Evolutionary conservation across 2,329 filamentous ascomycete species (phyloP), one percentile per base, ranked within the genome.

Genomic region (Didymosphaeria variabile): DNA sequence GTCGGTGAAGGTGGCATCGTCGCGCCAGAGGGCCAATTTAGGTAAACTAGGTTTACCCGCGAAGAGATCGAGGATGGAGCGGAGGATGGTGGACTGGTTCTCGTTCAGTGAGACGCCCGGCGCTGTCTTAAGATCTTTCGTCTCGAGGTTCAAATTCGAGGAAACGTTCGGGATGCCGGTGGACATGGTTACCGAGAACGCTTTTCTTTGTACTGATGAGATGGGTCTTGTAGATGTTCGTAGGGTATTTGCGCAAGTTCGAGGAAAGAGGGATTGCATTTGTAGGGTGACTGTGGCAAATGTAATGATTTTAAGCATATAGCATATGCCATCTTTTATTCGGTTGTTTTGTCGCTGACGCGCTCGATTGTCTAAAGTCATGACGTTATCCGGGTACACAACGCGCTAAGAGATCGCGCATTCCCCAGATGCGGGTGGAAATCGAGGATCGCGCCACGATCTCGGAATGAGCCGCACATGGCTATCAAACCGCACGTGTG

Each of bases 11-110:
- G 80, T 82, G 8, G 82, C 87, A 40, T 85, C 81, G 60, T 85
- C 85, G 52, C 79, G 80, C 88, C 87, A 90, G 26, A 90, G 80
- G 15, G 80, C 77, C 49, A 90, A 81, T 71, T 89, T 88, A 44
- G 82, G 81, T 2, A 88, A 80, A 1, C 85, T 86, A 0, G 87
- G 86, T 19, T 83, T 81, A 49, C 87, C 87, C 36, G 85, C 84
- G 71, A 89, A 90, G 51, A 90, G 83, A 70, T 90, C 87, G 26
- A 90, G 81, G 15, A 90, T 81, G 49, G 83, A 85, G 60, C 85
- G 85, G 13, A 89, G 83, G 34, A 89, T 61, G 0, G 86, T 81
- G 61, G 84, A 83, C 68, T 89, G 86, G 21, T 81, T 71, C 0
- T 78, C 65, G 19, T 79, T 80, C 15, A 89, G 79, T 0, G 80